These are phyloP conservation scores for Vitis rotundifolia DNA, from an alignment of 164 flowering plant genomes.

Conservation along the genomic window DNA sequence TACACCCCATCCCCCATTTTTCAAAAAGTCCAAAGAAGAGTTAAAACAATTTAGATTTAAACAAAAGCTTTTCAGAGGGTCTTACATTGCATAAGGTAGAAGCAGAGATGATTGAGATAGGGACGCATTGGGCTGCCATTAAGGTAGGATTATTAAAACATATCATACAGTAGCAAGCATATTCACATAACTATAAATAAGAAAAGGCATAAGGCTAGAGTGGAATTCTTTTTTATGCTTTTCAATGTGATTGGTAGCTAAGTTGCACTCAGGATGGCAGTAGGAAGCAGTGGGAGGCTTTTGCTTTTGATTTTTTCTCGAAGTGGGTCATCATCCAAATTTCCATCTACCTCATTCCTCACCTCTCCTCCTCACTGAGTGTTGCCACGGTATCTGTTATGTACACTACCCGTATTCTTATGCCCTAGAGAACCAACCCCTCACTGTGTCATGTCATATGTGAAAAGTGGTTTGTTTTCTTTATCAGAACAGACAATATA, in stretches of 20 bases:
- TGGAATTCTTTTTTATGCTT: constrained; percentile 30
- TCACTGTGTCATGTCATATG: constrained; percentile 16
- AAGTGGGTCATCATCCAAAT: constrained; percentile 29
- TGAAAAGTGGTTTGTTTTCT: constrained; percentile 22
- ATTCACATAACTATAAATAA: constrained; percentile 23
- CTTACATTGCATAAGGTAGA: constrained; percentile 13
- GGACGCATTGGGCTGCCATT: constrained; percentile 15
- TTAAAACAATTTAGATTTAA: constrained; percentile 14
- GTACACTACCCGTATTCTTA: constrained; percentile 2
- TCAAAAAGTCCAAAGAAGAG: constrained; percentile 1
- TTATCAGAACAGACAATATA: constrained; percentile 12
- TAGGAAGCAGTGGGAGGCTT: constrained; percentile 21
- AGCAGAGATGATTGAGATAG: constrained; percentile 11
- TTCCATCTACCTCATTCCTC: constrained; percentile 31
- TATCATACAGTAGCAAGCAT: constrained; percentile 21
- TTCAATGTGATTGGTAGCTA: constrained; percentile 35
- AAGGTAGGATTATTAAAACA: constrained; percentile 14
- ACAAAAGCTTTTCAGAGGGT: not conserved
- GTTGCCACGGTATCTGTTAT: not conserved
- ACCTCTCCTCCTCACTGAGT: constrained; percentile 14
- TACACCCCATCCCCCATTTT: not conserved
- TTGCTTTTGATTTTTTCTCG: constrained; percentile 14
- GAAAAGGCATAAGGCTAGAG: constrained; percentile 21
- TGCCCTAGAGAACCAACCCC: constrained; percentile 20
- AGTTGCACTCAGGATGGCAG: constrained; percentile 28